Percentiles rank a stretch among this genome's conserved stretches.
These are phyloP conservation scores for Paraphoma chrysanthemicola DNA, from an alignment of 2,329 filamentous ascomycete genomes.

Conservation along the genomic window DNA sequence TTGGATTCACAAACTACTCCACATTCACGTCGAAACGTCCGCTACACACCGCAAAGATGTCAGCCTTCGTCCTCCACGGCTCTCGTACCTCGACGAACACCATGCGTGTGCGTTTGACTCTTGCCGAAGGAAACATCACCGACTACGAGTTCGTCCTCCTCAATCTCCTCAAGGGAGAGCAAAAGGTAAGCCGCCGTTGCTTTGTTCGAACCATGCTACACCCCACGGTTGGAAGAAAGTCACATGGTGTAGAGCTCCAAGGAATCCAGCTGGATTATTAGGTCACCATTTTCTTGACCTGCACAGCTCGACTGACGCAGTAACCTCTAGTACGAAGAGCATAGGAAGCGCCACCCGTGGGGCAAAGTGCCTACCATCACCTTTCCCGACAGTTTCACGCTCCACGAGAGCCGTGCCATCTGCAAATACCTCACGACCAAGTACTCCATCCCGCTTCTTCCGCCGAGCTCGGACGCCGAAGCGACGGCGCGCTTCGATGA, in stretches of 20 bases:
- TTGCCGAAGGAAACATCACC: constrained; percentile 29
- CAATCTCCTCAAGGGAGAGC: constrained; percentile 16
- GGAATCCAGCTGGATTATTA: no score
- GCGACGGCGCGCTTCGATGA: constrained; percentile 55
- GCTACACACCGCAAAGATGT: constrained; percentile 24
- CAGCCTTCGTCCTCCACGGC: constrained; percentile 26
- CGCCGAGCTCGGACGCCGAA: constrained; percentile 48
- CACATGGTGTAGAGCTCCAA: no score
- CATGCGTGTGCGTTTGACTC: constrained; percentile 26
- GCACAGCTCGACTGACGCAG: no score
- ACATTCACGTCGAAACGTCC: constrained; percentile 13
- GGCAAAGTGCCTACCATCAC: constrained; percentile 34
- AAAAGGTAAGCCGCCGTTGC: constrained; percentile 7
- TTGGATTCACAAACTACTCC: constrained; percentile 9
- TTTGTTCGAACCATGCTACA: no score
- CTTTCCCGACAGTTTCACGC: constrained; percentile 48
- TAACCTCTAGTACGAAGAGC: constrained; percentile 21
- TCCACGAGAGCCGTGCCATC: constrained; percentile 56
- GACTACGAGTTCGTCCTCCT: constrained; percentile 23
- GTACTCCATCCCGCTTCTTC: constrained; percentile 56
- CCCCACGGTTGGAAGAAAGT: no score
- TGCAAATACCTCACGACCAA: constrained; percentile 56
- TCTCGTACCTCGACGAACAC: constrained; percentile 22
- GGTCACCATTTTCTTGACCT: no score
- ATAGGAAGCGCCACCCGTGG: constrained; percentile 25